Evolutionary conservation across 768 basidiomycete genomes (phyloP).

Genomic region (Mycena rosella): DNA sequence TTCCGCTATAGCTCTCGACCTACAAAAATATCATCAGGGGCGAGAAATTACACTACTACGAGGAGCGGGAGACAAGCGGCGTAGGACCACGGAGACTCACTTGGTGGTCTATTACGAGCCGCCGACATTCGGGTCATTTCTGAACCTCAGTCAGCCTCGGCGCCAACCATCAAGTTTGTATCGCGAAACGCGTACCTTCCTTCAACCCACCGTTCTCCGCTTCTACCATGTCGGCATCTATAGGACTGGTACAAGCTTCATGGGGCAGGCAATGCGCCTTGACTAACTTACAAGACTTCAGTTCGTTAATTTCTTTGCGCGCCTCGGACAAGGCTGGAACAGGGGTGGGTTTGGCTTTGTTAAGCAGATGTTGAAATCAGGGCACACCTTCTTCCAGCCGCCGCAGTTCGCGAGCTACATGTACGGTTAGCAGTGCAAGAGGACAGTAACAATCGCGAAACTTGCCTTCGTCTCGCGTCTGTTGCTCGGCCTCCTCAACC

Average conservation of each 20-base stretch:
- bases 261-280: neutral
- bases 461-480: conserved; percentile 33
- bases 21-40: neutral
- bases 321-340: conserved; percentile 30
- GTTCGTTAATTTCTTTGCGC: conserved; percentile 30
- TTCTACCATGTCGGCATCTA: conserved; percentile 32
- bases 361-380: neutral
- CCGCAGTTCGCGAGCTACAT: conserved; percentile 32
- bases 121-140: conserved; percentile 19
- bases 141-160: neutral
- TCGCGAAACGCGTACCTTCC: conserved; percentile 2
- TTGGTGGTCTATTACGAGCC: conserved; percentile 11
- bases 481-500: conserved; percentile 34
- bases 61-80: too few species aligned
- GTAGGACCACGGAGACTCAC: neutral
- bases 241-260: neutral
- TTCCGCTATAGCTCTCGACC: conserved; percentile 18
- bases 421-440: neutral
- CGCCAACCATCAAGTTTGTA: neutral
- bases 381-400: conserved; percentile 29
- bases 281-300: conserved; percentile 21
- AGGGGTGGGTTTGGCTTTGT: neutral
- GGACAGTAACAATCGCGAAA: neutral
- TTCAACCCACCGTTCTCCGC: conserved; percentile 24
- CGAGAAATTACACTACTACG: too few species aligned